Evolutionary conservation across 2,329 filamentous ascomycete species (phyloP), one percentile per base, ranked within the genome.

Genomic region (Zymoseptoria tritici): DNA sequence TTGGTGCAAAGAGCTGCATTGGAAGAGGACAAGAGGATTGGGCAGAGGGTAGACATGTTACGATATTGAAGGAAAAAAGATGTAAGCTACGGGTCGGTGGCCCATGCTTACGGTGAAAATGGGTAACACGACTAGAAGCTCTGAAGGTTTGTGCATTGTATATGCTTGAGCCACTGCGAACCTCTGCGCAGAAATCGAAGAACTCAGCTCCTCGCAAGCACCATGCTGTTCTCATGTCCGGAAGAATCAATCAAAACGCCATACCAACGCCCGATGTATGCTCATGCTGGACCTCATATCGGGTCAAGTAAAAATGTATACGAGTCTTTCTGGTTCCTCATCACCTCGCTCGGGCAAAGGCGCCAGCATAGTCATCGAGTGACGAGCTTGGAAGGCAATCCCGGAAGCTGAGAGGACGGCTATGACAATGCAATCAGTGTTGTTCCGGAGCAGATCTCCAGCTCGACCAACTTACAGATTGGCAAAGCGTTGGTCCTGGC

Each of bases 371-470:
- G 56, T 73, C 72, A 49, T 72, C 69, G 13, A 73, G 62, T 22
- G 67, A 66, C 54, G 71, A 73, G 50, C 69, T 64, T 21, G 69
- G 71, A 36, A 73, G 63, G 59, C 72, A 73, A 52, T 74, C 71
- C 21, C 72, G 66, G 62, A 73, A 73, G 63, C 70, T 72, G 36
- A 74, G 60, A 26, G 70, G 70, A 31, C 71, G 68, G 60, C 71
- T 73, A 52, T 9, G 22, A 54, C 42, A 49, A 54, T 13, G 54
- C 36, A 57, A 52, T 57, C 29, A 13, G n/a, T 11, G 55, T 11
- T 1, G 7, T n/a, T n/a, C 36, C 16, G 2, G 20, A 26, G 2
- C 16, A 36, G 11, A 24, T 49, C 49, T 19, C 19, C 50, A 22
- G 29, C 49, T 19, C 36, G 36, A n/a, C 9, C 31, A 16, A 65